phyloP scores from a whole-genome alignment of 108 stramenopile genomes.

The Poteriospumella lacustris region DNA sequence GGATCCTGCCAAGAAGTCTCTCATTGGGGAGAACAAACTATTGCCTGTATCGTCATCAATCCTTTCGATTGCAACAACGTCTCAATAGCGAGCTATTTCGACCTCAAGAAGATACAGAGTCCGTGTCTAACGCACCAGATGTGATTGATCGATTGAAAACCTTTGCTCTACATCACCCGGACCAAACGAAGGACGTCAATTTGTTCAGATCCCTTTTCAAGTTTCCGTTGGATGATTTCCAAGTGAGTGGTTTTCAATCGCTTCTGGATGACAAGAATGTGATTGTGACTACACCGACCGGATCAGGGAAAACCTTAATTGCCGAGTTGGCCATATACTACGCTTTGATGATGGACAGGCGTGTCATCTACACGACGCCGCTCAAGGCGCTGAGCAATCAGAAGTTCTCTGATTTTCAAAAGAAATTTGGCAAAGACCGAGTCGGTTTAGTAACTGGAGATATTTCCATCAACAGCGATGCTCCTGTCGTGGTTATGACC shows the following conservation, averaged over 20 bases:
- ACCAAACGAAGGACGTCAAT: too few relatives aligned
- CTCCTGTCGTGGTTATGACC: slow-evolving; percentile 80
- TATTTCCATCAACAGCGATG: slow-evolving; percentile 71
- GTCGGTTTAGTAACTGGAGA: slow-evolving; percentile 74
- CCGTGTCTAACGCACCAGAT: too few relatives aligned
- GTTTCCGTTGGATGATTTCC: slow-evolving; percentile 49
- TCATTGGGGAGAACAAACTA: too few relatives aligned
- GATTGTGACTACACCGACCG: slow-evolving; percentile 85
- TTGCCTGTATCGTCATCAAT: too few relatives aligned
- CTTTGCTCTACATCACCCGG: too few relatives aligned
- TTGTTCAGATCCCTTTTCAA: slow-evolving; percentile 21
- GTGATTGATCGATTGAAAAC: too few relatives aligned
- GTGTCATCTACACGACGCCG: slow-evolving; percentile 81
- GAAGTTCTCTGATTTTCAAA: slow-evolving; percentile 76
- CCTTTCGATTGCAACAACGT: too few relatives aligned
- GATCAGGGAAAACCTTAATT: slow-evolving; percentile 73
- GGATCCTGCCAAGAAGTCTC: too few relatives aligned
- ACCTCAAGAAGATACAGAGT: too few relatives aligned
- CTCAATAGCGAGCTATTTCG: too few relatives aligned
- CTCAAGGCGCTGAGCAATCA: slow-evolving; percentile 89
- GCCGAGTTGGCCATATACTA: slow-evolving; percentile 76
- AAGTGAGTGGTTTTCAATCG: slow-evolving; percentile 35
- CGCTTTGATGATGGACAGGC: slow-evolving; percentile 55
- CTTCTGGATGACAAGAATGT: slow-evolving; percentile 64
- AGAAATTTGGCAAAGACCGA: slow-evolving; percentile 63